phyloP scores from a whole-genome alignment of 1,284 basidiomycete genomes.

The Schizophyllum amplum region DNA sequence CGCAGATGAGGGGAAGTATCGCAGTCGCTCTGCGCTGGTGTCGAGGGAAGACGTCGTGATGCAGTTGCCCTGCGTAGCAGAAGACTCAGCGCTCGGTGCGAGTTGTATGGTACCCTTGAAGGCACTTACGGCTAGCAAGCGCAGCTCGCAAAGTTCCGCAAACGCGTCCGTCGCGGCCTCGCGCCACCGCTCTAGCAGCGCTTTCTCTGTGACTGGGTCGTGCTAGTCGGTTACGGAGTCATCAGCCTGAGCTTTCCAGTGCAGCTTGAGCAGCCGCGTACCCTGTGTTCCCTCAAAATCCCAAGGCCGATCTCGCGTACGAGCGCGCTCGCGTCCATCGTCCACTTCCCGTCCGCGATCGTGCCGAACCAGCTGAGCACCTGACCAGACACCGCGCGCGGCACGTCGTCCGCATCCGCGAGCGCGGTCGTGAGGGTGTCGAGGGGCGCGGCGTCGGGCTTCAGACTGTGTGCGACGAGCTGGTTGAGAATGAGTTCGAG shows the following conservation, averaged over 20 bases:
- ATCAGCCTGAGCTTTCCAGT: background rate
- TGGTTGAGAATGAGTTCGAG: slow-evolving; percentile 68
- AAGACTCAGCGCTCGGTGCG: background rate
- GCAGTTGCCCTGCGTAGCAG: slow-evolving; percentile 53
- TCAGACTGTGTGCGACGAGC: slow-evolving; percentile 51
- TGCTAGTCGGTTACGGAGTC: slow-evolving; percentile 27
- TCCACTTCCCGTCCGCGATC: slow-evolving; percentile 50
- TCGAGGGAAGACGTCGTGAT: slow-evolving; percentile 31
- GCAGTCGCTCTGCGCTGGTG: slow-evolving; percentile 27
- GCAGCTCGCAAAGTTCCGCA: slow-evolving; percentile 44
- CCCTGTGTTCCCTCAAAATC: slow-evolving; percentile 57
- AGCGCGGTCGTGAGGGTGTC: slow-evolving; percentile 50
- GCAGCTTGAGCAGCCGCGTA: slow-evolving; percentile 21
- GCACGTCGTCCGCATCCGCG: slow-evolving; percentile 68
- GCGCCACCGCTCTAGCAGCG: slow-evolving; percentile 64
- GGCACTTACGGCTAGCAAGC: slow-evolving; percentile 54
- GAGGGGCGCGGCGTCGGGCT: slow-evolving; percentile 39
- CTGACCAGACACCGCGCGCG: slow-evolving; percentile 50
- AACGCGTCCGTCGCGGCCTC: slow-evolving; percentile 69
- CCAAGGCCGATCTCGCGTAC: slow-evolving; percentile 67
- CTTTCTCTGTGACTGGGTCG: slow-evolving; percentile 43
- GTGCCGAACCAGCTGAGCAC: slow-evolving; percentile 77
- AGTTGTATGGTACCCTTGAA: slow-evolving; percentile 17
- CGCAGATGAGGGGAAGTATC: slow-evolving; percentile 67
- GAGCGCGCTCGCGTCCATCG: slow-evolving; percentile 47